Percentiles rank a stretch among this genome's conserved stretches.
phyloP scores from a whole-genome alignment of 306 rosid genomes.

The Rubus parviflorus region DNA sequence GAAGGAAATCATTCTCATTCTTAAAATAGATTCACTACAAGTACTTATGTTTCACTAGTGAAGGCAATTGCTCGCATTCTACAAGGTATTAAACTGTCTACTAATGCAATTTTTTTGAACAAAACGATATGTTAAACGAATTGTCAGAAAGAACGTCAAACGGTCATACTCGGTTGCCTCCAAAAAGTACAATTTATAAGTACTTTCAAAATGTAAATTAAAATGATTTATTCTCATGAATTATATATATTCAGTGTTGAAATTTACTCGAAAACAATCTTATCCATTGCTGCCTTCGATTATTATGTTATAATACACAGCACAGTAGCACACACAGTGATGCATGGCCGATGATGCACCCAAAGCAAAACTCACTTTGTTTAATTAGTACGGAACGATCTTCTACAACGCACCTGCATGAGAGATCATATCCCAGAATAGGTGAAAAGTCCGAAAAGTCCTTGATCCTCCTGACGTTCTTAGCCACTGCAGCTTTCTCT shows the following conservation, averaged over 20 bases:
- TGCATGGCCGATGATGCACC: neutral
- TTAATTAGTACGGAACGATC: neutral
- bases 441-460: neutral
- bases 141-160: too few species aligned
- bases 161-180: too few species aligned
- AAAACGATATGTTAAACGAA: too few species aligned
- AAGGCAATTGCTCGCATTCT: too few species aligned
- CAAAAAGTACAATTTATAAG: too few species aligned
- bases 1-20: too few species aligned
- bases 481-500: neutral
- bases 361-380: neutral
- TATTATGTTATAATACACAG: neutral
- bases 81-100: too few species aligned
- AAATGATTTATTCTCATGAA: too few species aligned
- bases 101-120: too few species aligned
- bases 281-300: neutral
- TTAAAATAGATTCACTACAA: too few species aligned
- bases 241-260: neutral
- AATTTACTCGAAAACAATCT: neutral
- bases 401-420: neutral
- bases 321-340: neutral
- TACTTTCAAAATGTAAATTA: too few species aligned
- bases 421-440: neutral
- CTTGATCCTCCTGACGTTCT: neutral
- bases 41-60: too few species aligned